phyloP scores from a whole-genome alignment of 2,329 filamentous ascomycete species.

The Aspergillus viridinutans region DNA sequence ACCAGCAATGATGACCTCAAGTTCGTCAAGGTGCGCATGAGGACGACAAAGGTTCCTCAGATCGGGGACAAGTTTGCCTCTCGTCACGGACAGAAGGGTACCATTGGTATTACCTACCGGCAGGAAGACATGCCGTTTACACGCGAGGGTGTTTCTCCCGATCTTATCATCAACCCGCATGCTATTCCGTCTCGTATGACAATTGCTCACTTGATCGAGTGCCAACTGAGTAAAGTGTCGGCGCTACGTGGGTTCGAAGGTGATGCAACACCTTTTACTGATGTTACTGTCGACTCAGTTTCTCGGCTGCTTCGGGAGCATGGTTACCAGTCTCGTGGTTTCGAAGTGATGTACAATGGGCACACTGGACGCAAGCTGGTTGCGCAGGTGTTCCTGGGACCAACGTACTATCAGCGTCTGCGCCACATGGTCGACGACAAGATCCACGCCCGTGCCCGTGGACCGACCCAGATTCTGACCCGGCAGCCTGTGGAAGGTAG shows the following conservation, averaged over 20 bases:
- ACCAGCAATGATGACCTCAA: constrained; percentile 92
- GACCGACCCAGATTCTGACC: constrained; percentile 94
- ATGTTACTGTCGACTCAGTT: constrained; percentile 92
- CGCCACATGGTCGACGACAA: constrained; percentile 99
- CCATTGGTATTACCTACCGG: constrained; percentile 95
- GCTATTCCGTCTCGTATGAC: constrained; percentile 99
- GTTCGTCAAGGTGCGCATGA: constrained; percentile 95
- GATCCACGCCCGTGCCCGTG: constrained; percentile 97
- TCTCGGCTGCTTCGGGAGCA: constrained; percentile 81
- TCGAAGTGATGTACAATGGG: constrained; percentile 98
- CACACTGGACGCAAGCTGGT: constrained; percentile 92
- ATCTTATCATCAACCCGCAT: constrained; percentile 98
- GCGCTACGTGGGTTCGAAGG: constrained; percentile 92
- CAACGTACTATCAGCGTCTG: constrained; percentile 97
- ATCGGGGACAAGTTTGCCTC: constrained; percentile 99
- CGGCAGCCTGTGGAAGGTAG: constrained; percentile 97
- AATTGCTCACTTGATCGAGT: constrained; percentile 99
- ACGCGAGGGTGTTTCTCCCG: constrained; percentile 81
- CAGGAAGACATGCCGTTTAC: constrained; percentile 99
- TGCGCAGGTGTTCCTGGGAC: constrained; percentile 92
- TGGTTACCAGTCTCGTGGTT: constrained; percentile 94
- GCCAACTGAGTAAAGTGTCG: constrained; percentile 92
- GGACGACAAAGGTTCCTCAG: constrained; percentile 96
- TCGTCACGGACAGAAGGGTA: constrained; percentile 98
- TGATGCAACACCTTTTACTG: constrained; percentile 95